phyloP scores from a whole-genome alignment of 495 filamentous ascomycete genomes.

The Penicillium egyptiacum region DNA sequence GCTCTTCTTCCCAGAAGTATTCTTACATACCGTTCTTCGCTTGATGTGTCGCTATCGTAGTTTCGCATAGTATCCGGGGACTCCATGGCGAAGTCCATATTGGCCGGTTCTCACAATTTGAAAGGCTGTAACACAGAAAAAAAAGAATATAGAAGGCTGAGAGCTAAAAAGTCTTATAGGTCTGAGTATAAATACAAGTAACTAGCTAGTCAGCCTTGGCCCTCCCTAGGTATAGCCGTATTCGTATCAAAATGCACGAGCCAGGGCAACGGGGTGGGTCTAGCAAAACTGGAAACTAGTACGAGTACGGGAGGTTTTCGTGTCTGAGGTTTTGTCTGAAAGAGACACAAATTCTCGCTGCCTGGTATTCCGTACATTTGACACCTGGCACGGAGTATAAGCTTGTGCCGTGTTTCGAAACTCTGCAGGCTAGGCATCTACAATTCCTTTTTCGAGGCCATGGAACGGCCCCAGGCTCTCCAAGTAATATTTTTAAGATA shows the following conservation, averaged over 20 bases:
- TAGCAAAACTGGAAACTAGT: not conserved
- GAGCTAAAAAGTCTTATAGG: not conserved
- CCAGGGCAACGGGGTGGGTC: not conserved
- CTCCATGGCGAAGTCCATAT: constrained; percentile 10
- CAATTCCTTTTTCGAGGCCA: not conserved
- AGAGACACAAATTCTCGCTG: not conserved
- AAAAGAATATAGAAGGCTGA: not conserved
- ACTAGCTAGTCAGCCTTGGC: not conserved
- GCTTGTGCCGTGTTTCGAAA: not conserved
- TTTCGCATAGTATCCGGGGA: constrained; percentile 10
- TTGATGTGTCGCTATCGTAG: constrained; percentile 28
- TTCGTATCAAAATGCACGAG: constrained; percentile 16
- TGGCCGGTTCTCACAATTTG: not conserved
- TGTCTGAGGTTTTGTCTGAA: not conserved
- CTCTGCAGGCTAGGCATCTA: constrained; percentile 4
- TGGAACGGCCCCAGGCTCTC: not conserved
- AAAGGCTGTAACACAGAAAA: not conserved
- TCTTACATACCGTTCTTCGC: constrained; percentile 27
- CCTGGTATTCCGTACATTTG: not conserved
- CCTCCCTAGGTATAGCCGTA: constrained; percentile 4
- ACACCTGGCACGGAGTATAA: not conserved
- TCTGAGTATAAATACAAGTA: not conserved
- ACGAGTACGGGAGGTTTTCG: constrained; percentile 1
- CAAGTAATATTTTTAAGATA: not conserved
- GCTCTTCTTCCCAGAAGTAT: not conserved